These are phyloP conservation scores for Schrenkiella parvula DNA, from an alignment of 345 rosid genomes.

Conservation along the genomic window DNA sequence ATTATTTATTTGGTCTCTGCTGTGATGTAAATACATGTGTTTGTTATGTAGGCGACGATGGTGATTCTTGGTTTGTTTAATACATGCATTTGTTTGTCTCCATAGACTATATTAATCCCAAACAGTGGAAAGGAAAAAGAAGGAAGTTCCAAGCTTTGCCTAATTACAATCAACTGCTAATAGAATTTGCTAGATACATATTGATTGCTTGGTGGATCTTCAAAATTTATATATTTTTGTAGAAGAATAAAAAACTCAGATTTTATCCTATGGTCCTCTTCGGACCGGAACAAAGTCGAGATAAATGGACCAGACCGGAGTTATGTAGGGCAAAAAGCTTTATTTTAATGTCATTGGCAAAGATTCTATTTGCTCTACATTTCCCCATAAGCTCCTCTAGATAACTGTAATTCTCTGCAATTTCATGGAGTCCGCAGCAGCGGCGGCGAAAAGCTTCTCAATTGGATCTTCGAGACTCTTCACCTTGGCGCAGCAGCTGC, in stretches of 20 bases:
- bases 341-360: neutral
- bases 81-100: neutral
- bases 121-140: neutral
- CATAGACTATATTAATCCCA: neutral
- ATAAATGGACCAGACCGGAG: neutral
- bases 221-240: neutral
- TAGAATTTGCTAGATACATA: neutral
- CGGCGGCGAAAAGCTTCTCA: neutral
- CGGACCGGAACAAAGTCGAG: neutral
- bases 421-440: neutral
- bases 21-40: constrained; percentile 25
- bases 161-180: neutral
- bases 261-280: no score
- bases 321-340: neutral
- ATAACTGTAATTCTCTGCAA: neutral
- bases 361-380: neutral
- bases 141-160: neutral
- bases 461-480: constrained; percentile 29
- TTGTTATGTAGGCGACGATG: constrained; percentile 2
- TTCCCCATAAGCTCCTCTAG: neutral
- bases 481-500: constrained; percentile 59
- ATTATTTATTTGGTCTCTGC: constrained; percentile 14
- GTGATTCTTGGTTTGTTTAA: constrained; percentile 11
- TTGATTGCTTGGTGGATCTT: neutral
- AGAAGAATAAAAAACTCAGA: no score